These are phyloP conservation scores for Periconia macrospinosa DNA, from an alignment of 2,329 filamentous ascomycete genomes.

Conservation along the genomic window DNA sequence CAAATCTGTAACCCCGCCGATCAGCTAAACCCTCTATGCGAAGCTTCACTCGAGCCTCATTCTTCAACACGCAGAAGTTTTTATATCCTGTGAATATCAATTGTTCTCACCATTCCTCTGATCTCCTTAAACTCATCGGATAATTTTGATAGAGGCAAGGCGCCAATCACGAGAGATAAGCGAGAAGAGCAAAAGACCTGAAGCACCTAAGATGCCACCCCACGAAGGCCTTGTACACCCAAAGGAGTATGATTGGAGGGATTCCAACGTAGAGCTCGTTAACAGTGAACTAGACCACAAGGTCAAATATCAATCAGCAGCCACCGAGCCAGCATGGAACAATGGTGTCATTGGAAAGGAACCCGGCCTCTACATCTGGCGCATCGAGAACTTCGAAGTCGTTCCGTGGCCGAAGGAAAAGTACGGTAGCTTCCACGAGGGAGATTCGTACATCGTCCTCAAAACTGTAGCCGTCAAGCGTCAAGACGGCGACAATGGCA, in stretches of 20 bases:
- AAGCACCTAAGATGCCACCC: conserved; percentile 55
- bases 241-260: conserved; percentile 67
- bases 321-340: conserved; percentile 69
- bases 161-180: too few species aligned
- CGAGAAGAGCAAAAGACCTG: too few species aligned
- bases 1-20: too few species aligned
- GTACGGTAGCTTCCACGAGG: conserved; percentile 65
- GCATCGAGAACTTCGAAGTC: conserved; percentile 68
- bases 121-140: too few species aligned
- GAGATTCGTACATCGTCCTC: conserved; percentile 69
- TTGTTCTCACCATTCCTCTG: too few species aligned
- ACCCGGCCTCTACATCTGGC: conserved; percentile 64
- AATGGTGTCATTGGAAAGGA: conserved; percentile 56
- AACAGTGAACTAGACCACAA: conserved; percentile 66
- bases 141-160: too few species aligned
- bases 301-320: conserved; percentile 68
- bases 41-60: too few species aligned
- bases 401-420: conserved; percentile 61
- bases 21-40: too few species aligned
- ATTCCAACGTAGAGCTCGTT: conserved; percentile 69
- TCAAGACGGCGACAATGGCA: conserved; percentile 29
- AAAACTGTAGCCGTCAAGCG: conserved; percentile 59
- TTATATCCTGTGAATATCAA: too few species aligned
- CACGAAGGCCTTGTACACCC: conserved; percentile 63
- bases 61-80: too few species aligned